Base-by-base conservation (phyloP, 164 flowering plant species). In the Magnolia changhungtana region DNA sequence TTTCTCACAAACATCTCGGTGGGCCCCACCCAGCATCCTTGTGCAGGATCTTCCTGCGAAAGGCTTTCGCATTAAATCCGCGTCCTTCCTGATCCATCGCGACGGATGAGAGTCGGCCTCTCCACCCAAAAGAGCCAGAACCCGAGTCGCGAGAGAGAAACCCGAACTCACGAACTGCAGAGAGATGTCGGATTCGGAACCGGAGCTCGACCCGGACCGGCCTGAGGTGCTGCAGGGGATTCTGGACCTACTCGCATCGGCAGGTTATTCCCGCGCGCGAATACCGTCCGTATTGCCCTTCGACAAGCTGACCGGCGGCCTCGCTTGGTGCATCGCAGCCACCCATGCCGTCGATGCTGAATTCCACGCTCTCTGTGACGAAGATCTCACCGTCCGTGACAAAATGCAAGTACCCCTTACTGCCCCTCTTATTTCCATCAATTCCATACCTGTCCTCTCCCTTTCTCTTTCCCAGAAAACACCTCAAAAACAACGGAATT, bases 251-350 rank as follows among this genome's bases (percentile, higher is more conserved):
- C 58, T 81, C 63, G 77, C 1, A 14, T 68, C 81, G 20, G 75
- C 78, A 49, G 83, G 86, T 29, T 79, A 69, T 50, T 10, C 31
- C 79, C 45, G 51, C 6, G 63, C 80, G 31, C 69, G 21, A 18
- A 72, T 29, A 37, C 16, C 66, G 68, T 50, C 75, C 50, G 2
- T 50, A 7, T 69, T 77, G 27, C 70, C 69, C 27, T 29, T 72
- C 9, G 72, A 73, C 18, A 61, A 37, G 29, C 72, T 83, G 8
- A 23, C 76, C 65, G 79, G 74, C 31, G 82, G 76, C 49, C 79
- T 80, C 14, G 76, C 79, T 27, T 73, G 77, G 76, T 72, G 79
- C 31, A 73, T 80, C 69, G 29, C 71, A 13, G 72, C 65, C 52
- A 68, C 50, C 70, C 45, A 55, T 29, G 69, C 73, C 69, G 13